Percentiles rank a stretch among this genome's conserved stretches.
Conservation (phyloP, 345 rosid species). For the Ricinus communis region DNA sequence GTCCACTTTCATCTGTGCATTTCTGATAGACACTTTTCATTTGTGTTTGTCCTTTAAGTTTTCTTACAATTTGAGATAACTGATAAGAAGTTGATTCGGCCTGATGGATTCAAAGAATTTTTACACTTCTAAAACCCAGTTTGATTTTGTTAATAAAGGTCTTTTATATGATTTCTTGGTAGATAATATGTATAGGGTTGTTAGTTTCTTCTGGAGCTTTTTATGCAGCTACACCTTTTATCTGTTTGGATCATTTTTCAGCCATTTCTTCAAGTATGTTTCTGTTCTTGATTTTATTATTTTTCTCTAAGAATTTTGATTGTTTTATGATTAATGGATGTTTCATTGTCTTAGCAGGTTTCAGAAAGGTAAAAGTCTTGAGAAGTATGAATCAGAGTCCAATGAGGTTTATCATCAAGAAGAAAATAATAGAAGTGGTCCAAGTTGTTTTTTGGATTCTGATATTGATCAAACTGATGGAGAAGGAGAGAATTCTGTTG, state of each 20-base stretch:
- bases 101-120: constrained; percentile 40
- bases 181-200: constrained; percentile 32
- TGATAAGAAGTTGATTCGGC: constrained; percentile 15
- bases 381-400: constrained; percentile 22
- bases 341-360: constrained; percentile 23
- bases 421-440: constrained; percentile 2
- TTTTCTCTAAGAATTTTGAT: background rate
- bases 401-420: constrained; percentile 9
- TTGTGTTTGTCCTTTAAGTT: constrained; percentile 10
- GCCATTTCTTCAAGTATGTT: constrained; percentile 44
- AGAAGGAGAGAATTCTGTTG: constrained; percentile 25
- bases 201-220: constrained; percentile 46
- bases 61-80: constrained; percentile 24
- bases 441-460: constrained; percentile 18
- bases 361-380: constrained; percentile 13
- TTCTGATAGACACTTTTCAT: background rate
- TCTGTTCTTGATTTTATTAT: constrained; percentile 15
- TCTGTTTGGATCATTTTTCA: constrained; percentile 33
- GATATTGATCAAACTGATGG: constrained; percentile 14
- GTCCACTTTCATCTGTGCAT: constrained; percentile 23
- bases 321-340: constrained; percentile 11
- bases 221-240: constrained; percentile 44
- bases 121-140: constrained; percentile 32
- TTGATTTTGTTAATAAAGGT: constrained; percentile 32
- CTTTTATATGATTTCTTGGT: constrained; percentile 36